Evolutionary conservation across 1,139 yeast genomes (phyloP).

Genomic region (Candida mesenterica): DNA sequence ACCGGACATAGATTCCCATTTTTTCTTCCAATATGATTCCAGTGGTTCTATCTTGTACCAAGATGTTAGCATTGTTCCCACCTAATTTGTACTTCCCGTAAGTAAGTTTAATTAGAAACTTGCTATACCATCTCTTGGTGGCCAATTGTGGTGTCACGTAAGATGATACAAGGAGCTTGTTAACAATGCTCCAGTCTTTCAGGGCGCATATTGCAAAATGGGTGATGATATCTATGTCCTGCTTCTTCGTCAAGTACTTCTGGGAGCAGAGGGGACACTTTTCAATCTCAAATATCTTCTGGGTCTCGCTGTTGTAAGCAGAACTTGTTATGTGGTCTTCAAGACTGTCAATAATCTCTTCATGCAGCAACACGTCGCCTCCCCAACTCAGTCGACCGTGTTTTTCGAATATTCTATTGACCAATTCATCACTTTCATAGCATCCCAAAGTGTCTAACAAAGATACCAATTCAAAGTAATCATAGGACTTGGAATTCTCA

Average conservation of each 20-base stretch:
- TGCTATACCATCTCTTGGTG: conserved; percentile 84
- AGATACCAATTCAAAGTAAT: conserved; percentile 54
- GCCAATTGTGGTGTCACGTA: conserved; percentile 84
- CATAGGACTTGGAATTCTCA: conserved; percentile 36
- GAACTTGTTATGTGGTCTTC: conserved; percentile 29
- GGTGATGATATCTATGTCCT: conserved; percentile 68
- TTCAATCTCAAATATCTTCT: conserved; percentile 55
- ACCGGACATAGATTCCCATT: conserved; percentile 82
- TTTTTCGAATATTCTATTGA: conserved; percentile 42
- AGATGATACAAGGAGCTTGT: conserved; percentile 61
- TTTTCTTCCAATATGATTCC: conserved; percentile 90
- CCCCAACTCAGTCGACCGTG: conserved; percentile 48
- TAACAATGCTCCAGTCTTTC: conserved; percentile 71
- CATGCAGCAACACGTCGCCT: conserved; percentile 53
- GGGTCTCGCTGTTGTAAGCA: conserved; percentile 22
- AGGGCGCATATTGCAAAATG: conserved; percentile 88
- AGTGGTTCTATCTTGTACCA: conserved; percentile 87
- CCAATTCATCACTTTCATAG: conserved; percentile 47
- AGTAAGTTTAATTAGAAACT: conserved; percentile 75
- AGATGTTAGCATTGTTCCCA: conserved; percentile 86
- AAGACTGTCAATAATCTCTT: conserved; percentile 60
- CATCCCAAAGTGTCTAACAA: conserved; percentile 67
- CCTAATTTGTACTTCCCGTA: conserved; percentile 89
- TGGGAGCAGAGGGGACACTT: conserved; percentile 77
- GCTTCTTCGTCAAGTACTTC: conserved; percentile 53